phyloP scores from a whole-genome alignment of 179 eudicot genomes.

The Beta corolliflora region DNA sequence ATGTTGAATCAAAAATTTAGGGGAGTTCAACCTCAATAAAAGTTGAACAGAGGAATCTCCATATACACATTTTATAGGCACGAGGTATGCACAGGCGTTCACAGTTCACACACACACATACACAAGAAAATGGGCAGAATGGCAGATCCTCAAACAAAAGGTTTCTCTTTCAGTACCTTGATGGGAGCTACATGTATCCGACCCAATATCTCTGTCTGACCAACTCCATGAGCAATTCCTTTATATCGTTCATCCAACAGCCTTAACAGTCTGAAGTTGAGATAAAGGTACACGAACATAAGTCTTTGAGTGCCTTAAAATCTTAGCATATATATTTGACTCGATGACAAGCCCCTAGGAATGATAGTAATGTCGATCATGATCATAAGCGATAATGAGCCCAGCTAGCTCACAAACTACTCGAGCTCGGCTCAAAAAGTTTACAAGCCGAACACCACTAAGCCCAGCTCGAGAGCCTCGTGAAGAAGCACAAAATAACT shows the following conservation, averaged over 20 bases:
- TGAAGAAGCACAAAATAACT: no score
- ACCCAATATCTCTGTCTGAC: conserved; percentile 92
- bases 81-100: not conserved
- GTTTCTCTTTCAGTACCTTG: conserved; percentile 52
- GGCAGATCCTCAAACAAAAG: not conserved
- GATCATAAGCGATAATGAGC: not conserved
- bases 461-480: no score
- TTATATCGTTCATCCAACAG: conserved; percentile 88
- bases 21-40: not conserved
- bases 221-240: conserved; percentile 98
- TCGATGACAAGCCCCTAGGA: not conserved
- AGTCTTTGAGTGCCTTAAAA: conserved; percentile 2
- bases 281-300: conserved; percentile 11
- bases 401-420: no score
- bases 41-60: not conserved
- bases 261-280: conserved; percentile 69
- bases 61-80: not conserved
- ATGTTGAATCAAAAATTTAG: not conserved
- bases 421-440: no score
- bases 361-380: not conserved
- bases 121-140: conserved; percentile 13
- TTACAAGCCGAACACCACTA: no score
- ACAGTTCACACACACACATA: not conserved
- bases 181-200: conserved; percentile 97
- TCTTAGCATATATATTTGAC: not conserved